These are phyloP conservation scores for Scutellaria baicalensis DNA, from an alignment of 257 asterid species.

Conservation along the genomic window DNA sequence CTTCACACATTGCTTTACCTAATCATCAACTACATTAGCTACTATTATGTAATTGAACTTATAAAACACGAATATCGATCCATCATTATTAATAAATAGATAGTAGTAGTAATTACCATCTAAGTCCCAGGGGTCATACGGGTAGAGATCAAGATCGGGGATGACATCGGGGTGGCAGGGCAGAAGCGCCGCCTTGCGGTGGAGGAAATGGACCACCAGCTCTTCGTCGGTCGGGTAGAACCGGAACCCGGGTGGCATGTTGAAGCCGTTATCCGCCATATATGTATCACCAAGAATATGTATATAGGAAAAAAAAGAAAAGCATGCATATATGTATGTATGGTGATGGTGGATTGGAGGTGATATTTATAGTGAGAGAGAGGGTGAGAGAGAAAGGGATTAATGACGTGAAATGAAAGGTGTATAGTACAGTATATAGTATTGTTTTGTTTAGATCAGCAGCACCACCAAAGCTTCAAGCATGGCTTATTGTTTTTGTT, in stretches of 20 bases:
- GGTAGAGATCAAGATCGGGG: constrained; percentile 92
- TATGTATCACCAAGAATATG: too few relatives aligned
- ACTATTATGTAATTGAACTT: too few relatives aligned
- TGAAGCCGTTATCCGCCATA: constrained; percentile 59
- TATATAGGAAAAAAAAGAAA: too few relatives aligned
- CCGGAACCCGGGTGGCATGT: constrained; percentile 92
- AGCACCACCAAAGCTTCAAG: constrained; percentile 21
- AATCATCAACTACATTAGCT: background rate
- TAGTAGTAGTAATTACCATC: constrained; percentile 35
- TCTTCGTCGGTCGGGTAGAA: constrained; percentile 91
- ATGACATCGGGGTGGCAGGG: constrained; percentile 92
- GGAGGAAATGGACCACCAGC: constrained; percentile 94
- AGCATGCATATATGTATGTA: background rate
- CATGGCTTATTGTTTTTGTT: constrained; percentile 8
- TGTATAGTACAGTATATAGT: background rate
- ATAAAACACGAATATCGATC: too few relatives aligned
- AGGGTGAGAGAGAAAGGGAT: constrained; percentile 11
- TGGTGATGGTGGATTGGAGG: background rate
- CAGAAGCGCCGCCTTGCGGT: constrained; percentile 67
- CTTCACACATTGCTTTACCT: constrained; percentile 97
- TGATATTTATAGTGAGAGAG: constrained; percentile 42
- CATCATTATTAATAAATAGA: too few relatives aligned
- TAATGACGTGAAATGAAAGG: constrained; percentile 76
- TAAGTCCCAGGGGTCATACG: constrained; percentile 94
- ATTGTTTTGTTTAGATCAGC: constrained; percentile 25